phyloP scores from a whole-genome alignment of 2,329 filamentous ascomycete genomes.

The Trichoderma cornu-damae region DNA sequence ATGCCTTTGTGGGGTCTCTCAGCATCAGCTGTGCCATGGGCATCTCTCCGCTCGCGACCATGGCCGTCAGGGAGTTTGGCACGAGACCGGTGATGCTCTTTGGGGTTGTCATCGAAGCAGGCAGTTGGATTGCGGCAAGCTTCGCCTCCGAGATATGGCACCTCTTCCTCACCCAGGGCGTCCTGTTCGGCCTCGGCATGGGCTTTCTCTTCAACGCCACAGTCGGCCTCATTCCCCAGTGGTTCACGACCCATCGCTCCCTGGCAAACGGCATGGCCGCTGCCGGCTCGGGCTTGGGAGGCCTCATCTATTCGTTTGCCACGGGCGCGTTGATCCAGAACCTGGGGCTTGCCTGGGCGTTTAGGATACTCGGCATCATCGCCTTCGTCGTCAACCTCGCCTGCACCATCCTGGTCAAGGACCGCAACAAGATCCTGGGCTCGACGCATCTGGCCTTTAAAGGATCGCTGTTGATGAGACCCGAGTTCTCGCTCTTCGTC shows the following conservation, averaged over 20 bases:
- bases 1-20: slow-evolving; percentile 65
- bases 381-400: slow-evolving; percentile 59
- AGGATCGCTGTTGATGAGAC: slow-evolving; percentile 52
- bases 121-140: slow-evolving; percentile 63
- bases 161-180: slow-evolving; percentile 67
- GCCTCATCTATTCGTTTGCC: slow-evolving; percentile 62
- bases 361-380: slow-evolving; percentile 59
- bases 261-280: slow-evolving; percentile 65
- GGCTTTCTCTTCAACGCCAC: slow-evolving; percentile 68
- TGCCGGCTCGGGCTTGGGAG: slow-evolving; percentile 70
- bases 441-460: slow-evolving; percentile 64
- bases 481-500: slow-evolving; percentile 60
- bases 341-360: slow-evolving; percentile 62
- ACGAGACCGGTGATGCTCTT: slow-evolving; percentile 60
- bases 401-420: slow-evolving; percentile 59
- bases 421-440: slow-evolving; percentile 67
- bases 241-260: slow-evolving; percentile 64
- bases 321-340: slow-evolving; percentile 63
- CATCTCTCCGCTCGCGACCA: slow-evolving; percentile 62
- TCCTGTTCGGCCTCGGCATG: slow-evolving; percentile 74
- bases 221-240: slow-evolving; percentile 65
- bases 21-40: slow-evolving; percentile 49
- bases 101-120: slow-evolving; percentile 59
- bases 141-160: slow-evolving; percentile 69
- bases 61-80: slow-evolving; percentile 55